Evolutionary conservation across 106 monocot species (phyloP).

Genomic region (Chionographis japonica): DNA sequence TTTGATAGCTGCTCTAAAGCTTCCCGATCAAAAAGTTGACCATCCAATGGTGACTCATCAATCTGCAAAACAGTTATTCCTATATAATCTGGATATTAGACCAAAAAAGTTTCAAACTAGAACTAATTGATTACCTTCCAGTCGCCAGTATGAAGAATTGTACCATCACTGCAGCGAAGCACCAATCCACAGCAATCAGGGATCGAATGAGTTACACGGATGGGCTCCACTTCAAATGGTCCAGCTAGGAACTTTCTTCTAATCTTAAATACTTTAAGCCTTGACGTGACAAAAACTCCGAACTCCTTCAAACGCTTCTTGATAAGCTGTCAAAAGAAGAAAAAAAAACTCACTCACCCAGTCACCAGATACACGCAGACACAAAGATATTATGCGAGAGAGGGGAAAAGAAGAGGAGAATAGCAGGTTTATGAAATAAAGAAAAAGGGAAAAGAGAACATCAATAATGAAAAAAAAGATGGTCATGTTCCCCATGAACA

Average conservation of each 20-base stretch:
- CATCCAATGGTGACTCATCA: constrained; percentile 98
- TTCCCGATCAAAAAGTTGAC: constrained; percentile 92
- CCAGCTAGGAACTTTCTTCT: constrained; percentile 84
- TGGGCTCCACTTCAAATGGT: constrained; percentile 98
- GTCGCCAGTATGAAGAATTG: constrained; percentile 95
- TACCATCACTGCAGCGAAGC: constrained; percentile 91
- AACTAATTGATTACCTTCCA: constrained; percentile 69
- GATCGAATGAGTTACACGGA: constrained; percentile 98
- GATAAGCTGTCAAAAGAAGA: constrained; percentile 56
- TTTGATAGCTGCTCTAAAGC: constrained; percentile 90
- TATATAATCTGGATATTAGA: not conserved
- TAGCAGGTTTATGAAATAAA: no score
- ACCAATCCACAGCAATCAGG: constrained; percentile 99
- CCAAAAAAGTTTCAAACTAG: not conserved
- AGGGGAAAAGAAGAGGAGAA: no score
- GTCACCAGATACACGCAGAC: no score
- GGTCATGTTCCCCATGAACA: no score
- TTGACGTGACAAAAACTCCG: constrained; percentile 82
- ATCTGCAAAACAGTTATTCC: constrained; percentile 38
- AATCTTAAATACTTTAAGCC: constrained; percentile 75
- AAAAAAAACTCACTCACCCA: not conserved
- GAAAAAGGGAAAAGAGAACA: no score
- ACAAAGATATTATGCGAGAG: not conserved
- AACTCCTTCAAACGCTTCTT: constrained; percentile 97
- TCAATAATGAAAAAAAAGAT: no score